Conservation (phyloP, 148 eudicot genomes). For the Rhododendron molle region DNA sequence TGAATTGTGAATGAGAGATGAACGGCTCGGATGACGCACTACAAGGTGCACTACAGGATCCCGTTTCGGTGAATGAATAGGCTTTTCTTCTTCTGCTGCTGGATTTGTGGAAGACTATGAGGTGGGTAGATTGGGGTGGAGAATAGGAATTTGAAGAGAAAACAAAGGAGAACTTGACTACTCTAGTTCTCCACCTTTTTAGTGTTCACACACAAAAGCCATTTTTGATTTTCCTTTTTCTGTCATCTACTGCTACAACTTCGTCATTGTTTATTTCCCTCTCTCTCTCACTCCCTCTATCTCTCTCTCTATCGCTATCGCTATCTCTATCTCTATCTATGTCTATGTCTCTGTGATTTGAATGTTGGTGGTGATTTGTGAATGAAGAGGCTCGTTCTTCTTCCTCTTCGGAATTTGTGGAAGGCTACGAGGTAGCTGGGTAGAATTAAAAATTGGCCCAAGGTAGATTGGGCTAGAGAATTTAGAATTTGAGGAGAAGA, state of each 20-base stretch:
- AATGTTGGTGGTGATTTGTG: too few species aligned
- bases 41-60: too few species aligned
- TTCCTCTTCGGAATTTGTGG: too few species aligned
- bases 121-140: background rate
- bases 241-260: background rate
- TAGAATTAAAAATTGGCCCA: background rate
- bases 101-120: background rate
- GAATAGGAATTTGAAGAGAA: background rate
- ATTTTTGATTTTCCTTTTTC: background rate
- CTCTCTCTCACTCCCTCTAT: background rate
- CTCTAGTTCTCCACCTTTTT: background rate
- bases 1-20: background rate
- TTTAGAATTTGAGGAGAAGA: background rate
- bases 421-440: too few species aligned
- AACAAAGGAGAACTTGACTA: background rate
- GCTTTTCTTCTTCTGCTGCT: background rate
- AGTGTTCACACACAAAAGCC: background rate
- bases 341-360: background rate
- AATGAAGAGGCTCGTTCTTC: too few species aligned
- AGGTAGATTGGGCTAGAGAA: background rate
- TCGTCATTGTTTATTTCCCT: background rate
- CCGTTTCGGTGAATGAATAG: background rate
- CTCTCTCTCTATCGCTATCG: background rate
- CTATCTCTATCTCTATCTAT: background rate
- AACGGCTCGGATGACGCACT: too few species aligned